Conservation (phyloP, 192 early-diverging fungal genomes). For the Coemansia sp. region DNA sequence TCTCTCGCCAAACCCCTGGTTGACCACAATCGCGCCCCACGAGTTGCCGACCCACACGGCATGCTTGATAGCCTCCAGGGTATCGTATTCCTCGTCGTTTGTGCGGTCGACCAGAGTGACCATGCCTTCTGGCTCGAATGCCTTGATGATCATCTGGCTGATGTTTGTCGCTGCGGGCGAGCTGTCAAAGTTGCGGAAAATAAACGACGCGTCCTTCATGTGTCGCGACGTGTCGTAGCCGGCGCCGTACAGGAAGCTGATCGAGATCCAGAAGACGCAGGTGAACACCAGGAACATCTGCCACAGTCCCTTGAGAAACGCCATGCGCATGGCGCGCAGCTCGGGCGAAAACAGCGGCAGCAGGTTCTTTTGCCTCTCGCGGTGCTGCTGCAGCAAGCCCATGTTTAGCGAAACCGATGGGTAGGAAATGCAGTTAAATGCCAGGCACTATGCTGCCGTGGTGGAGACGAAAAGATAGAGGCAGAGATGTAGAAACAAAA, state of each 20-base stretch:
- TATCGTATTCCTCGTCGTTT: conserved; percentile 3
- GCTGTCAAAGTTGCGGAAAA: conserved; percentile 40
- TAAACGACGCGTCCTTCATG: conserved; percentile 33
- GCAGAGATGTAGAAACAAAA: neutral
- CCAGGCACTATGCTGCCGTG: too few relatives aligned
- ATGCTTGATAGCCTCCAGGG: conserved; percentile 13
- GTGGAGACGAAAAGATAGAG: too few relatives aligned
- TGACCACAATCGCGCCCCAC: conserved; percentile 39
- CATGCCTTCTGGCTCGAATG: conserved; percentile 15
- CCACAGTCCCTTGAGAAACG: conserved; percentile 44
- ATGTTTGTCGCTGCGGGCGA: conserved; percentile 14
- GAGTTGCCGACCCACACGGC: conserved; percentile 44
- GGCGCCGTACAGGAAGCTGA: conserved; percentile 43
- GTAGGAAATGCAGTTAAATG: too few relatives aligned
- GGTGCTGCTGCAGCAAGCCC: conserved; percentile 17
- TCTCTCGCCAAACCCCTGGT: conserved; percentile 42
- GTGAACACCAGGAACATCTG: conserved; percentile 39
- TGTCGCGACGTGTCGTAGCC: conserved; percentile 47
- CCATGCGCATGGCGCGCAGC: conserved; percentile 43
- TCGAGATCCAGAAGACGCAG: conserved; percentile 45
- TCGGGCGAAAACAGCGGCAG: conserved; percentile 47
- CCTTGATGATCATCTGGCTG: conserved; percentile 20
- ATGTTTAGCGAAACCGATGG: neutral
- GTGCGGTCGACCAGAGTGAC: conserved; percentile 20
- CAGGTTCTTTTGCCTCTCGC: conserved; percentile 40